Evolutionary conservation across 2,329 filamentous ascomycete genomes (phyloP).

Genomic region (Epichloe sp.): DNA sequence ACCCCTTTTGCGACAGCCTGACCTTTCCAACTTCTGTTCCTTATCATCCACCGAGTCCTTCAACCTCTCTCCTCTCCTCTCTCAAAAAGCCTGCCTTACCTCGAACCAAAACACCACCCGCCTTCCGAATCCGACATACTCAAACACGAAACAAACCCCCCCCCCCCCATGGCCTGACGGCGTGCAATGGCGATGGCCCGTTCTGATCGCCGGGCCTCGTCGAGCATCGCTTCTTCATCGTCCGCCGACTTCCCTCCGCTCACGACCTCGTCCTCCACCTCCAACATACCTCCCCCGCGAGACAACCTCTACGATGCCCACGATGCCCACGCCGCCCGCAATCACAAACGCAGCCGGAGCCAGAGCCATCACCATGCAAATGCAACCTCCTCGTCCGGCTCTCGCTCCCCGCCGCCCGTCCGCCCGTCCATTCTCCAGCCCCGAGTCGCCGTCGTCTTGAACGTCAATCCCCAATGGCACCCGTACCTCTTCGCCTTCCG

Average conservation of each 20-base stretch:
- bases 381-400: neutral
- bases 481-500: slow-evolving; percentile 59
- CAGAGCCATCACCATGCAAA: neutral
- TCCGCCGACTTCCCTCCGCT: slow-evolving; percentile 3
- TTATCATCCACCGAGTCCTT: too few species aligned
- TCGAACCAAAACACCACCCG: neutral
- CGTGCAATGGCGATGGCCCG: slow-evolving; percentile 11
- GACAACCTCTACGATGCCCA: neutral
- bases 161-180: slow-evolving; percentile 9
- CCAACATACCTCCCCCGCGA: neutral
- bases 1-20: too few species aligned
- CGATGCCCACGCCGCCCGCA: neutral
- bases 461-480: slow-evolving; percentile 61
- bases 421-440: slow-evolving; percentile 49
- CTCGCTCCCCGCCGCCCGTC: slow-evolving; percentile 6
- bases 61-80: too few species aligned
- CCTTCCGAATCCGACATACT: neutral
- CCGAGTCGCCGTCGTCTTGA: slow-evolving; percentile 64
- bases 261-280: slow-evolving; percentile 1
- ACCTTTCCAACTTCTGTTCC: too few species aligned
- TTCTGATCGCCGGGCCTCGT: slow-evolving; percentile 11
- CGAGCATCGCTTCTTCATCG: slow-evolving; percentile 6
- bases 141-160: neutral
- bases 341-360: slow-evolving; percentile 2
- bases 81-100: too few species aligned